Evolutionary conservation across 352 stramenopile species (phyloP).

Genomic region (Hyaloperonospora arabidopsidis): DNA sequence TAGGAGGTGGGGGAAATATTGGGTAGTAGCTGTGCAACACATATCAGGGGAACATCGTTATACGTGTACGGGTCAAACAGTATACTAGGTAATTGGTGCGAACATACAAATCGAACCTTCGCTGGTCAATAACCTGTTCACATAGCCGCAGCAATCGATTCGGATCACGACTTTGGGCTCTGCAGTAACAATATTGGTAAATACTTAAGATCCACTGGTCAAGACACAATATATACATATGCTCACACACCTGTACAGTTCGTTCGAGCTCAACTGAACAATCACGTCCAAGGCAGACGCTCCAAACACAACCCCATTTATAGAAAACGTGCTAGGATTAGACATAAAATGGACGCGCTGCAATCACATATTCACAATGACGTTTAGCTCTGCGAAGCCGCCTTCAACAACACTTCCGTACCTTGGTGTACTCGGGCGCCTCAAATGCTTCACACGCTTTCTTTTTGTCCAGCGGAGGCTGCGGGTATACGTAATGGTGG

Average conservation of each 20-base stretch:
- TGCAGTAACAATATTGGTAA: conserved; percentile 5
- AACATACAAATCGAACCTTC: conserved; percentile 37
- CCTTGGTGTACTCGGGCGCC: conserved; percentile 50
- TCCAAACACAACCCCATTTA: conserved; percentile 92
- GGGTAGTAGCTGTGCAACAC: conserved; percentile 51
- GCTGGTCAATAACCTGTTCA: conserved; percentile 75
- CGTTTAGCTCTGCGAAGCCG: background rate
- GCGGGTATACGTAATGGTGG: conserved; percentile 91
- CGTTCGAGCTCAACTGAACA: conserved; percentile 75
- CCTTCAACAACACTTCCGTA: conserved; percentile 13
- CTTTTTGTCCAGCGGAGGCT: conserved; percentile 89
- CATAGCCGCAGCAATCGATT: conserved; percentile 69
- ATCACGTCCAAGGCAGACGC: conserved; percentile 91
- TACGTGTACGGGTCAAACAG: conserved; percentile 1
- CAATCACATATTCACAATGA: conserved; percentile 6
- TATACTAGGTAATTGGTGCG: background rate
- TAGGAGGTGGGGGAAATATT: conserved; percentile 63
- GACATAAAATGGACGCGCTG: conserved; percentile 90
- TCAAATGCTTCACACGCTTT: conserved; percentile 70
- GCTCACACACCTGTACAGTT: conserved; percentile 46
- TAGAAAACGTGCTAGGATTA: conserved; percentile 92
- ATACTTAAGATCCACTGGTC: background rate
- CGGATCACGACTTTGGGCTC: conserved; percentile 45
- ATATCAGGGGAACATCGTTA: no score
- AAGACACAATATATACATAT: background rate